Percentiles rank a stretch among this genome's conserved stretches.
These are phyloP conservation scores for Kingdonia uniflora DNA, from an alignment of 164 flowering plant genomes.

Conservation along the genomic window DNA sequence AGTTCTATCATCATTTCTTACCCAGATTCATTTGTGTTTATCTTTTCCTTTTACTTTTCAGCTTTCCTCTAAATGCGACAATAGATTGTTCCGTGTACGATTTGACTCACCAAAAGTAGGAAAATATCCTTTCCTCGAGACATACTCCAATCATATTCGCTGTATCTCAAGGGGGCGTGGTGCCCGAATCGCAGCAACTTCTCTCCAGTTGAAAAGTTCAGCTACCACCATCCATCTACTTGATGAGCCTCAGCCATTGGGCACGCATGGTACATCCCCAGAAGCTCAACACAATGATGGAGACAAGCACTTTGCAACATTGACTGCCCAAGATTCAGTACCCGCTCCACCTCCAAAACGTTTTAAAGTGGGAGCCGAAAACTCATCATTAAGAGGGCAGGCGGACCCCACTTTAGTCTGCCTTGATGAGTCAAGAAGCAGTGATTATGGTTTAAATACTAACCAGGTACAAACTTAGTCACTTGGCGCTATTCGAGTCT, in stretches of 20 bases:
- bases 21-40: background rate
- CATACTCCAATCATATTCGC: conserved; percentile 56
- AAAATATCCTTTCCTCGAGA: conserved; percentile 55
- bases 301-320: conserved; percentile 9
- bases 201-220: conserved; percentile 33
- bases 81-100: conserved; percentile 58
- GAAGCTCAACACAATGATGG: conserved; percentile 23
- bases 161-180: conserved; percentile 57
- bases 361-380: conserved; percentile 44
- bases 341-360: conserved; percentile 45
- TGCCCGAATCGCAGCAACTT: conserved; percentile 22
- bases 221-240: conserved; percentile 18
- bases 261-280: conserved; percentile 26
- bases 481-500: too few relatives aligned
- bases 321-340: conserved; percentile 25
- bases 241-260: conserved; percentile 32
- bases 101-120: conserved; percentile 38
- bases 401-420: conserved; percentile 16
- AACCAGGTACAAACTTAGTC: conserved; percentile 29
- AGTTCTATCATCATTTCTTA: too few relatives aligned
- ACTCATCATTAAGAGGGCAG: conserved; percentile 15
- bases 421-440: conserved; percentile 30
- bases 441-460: conserved; percentile 24
- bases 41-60: conserved; percentile 20
- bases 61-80: conserved; percentile 91